phyloP scores from a whole-genome alignment of 805 yeast genomes.

The Grigorovia jiainica region DNA sequence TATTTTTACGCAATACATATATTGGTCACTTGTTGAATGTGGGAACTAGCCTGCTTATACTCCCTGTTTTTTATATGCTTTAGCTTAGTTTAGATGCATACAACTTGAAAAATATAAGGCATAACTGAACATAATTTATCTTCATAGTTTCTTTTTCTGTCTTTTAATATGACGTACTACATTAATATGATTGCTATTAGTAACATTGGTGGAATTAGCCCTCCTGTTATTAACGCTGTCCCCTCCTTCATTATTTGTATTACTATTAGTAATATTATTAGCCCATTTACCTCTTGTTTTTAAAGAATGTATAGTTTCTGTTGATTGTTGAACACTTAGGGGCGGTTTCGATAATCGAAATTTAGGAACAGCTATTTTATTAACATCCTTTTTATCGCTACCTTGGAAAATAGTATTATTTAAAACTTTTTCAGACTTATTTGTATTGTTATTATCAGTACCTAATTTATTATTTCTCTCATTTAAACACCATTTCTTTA shows the following conservation, averaged over 20 bases:
- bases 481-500: slow-evolving; percentile 21
- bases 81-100: too few species aligned
- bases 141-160: not conserved
- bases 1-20: too few species aligned
- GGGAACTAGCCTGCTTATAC: too few species aligned
- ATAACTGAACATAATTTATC: too few species aligned
- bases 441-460: not conserved
- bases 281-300: not conserved
- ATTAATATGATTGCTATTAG: not conserved
- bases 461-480: slow-evolving; percentile 4
- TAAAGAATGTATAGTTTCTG: not conserved
- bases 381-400: too few species aligned
- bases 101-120: too few species aligned
- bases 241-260: not conserved
- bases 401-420: not conserved
- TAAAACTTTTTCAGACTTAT: not conserved
- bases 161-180: not conserved
- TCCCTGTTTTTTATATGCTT: too few species aligned
- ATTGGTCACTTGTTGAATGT: too few species aligned
- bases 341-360: slow-evolving; percentile 18
- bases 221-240: not conserved
- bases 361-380: slow-evolving; percentile 7
- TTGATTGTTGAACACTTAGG: slow-evolving; percentile 13
- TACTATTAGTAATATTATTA: not conserved
- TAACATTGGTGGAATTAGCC: not conserved